Evolutionary conservation across 2,329 filamentous ascomycete genomes (phyloP), one percentile per base, ranked within the genome.

Genomic region (Blastomyces gilchristii): DNA sequence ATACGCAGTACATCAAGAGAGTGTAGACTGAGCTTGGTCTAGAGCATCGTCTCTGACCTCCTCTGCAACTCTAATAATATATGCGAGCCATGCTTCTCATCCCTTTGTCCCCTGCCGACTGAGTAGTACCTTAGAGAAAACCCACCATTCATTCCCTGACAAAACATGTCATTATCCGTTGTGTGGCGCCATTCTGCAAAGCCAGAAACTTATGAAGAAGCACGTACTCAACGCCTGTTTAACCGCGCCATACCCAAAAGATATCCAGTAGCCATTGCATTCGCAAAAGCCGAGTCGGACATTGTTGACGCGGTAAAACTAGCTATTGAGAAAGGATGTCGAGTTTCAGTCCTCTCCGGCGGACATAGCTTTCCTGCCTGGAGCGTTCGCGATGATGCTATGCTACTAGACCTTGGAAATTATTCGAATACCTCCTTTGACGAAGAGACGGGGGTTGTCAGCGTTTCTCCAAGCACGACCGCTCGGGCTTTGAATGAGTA

Each of bases 291-390:
- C 31, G 53, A 56, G 31, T 37, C 53, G 6, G 53, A 56, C 14
- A 12, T 56, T 14, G 53, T 56, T 11, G 53, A n/a, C 3, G 53
- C 28, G 7, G 53, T 56, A 34, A 56, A 56, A 12, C 25, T 56
- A n/a, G 53, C 31, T 1, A 56, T 22, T 22, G 53, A 56, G 22
- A 37, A 39, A 11, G n/a, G 4, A 34, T 56, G 53, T n/a, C 53
- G 34, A 16, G 2, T 56, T n/a, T 56, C 53, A 56, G 6, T 59
- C 25, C 39, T 34, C 7, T 34, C 57, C 3, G 57, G 57, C 16
- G 57, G 57, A 14, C 57, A 59, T 41, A 59, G 57, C 16, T 59
- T 37, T 37, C 39, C 57, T 14, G 57, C 57, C 25, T 59, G 57
- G 39, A 59, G 57, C 16, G 11, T 59, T 34, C 57, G 57, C 28